phyloP scores from a whole-genome alignment of 2,329 filamentous ascomycete genomes.

The Coleophoma eucalyptorum region DNA sequence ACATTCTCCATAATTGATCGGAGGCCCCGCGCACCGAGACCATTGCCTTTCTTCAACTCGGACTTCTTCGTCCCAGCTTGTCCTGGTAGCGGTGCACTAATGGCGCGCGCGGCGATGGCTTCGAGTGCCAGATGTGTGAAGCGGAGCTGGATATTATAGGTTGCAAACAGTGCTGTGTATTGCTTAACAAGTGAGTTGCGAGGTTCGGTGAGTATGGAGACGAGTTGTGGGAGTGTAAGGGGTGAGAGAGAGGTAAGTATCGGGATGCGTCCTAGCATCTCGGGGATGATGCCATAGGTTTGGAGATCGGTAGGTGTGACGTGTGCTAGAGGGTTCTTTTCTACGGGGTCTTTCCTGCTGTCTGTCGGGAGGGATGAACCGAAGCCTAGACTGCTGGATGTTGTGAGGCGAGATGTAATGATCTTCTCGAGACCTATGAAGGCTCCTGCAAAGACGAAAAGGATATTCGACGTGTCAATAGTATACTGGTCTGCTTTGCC shows the following conservation, averaged over 20 bases:
- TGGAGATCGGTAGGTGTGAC: slow-evolving; percentile 74
- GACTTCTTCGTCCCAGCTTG: background rate
- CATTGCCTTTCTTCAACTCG: slow-evolving; percentile 49
- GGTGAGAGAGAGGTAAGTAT: slow-evolving; percentile 83
- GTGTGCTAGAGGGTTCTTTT: slow-evolving; percentile 54
- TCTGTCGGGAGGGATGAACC: slow-evolving; percentile 60
- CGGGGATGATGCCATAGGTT: slow-evolving; percentile 86
- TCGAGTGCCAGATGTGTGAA: slow-evolving; percentile 82
- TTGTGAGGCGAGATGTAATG: slow-evolving; percentile 81
- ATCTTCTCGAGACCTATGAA: slow-evolving; percentile 91
- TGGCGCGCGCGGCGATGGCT: slow-evolving; percentile 62
- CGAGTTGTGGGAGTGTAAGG: slow-evolving; percentile 63
- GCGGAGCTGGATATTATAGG: slow-evolving; percentile 67
- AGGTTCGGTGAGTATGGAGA: slow-evolving; percentile 88
- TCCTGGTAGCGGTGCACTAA: slow-evolving; percentile 2
- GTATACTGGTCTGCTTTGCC: slow-evolving; percentile 50
- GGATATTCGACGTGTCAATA: slow-evolving; percentile 90
- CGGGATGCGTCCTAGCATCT: slow-evolving; percentile 92
- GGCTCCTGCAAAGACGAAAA: slow-evolving; percentile 95
- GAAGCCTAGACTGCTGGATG: slow-evolving; percentile 81
- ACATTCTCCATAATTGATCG: slow-evolving; percentile 80
- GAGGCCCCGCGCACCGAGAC: slow-evolving; percentile 75
- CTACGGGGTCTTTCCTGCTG: slow-evolving; percentile 54
- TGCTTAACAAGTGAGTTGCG: slow-evolving; percentile 84
- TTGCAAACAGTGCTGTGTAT: slow-evolving; percentile 83